Evolutionary conservation across 2,329 filamentous ascomycete species (phyloP).

Genomic region (Coniochaeta sp.): DNA sequence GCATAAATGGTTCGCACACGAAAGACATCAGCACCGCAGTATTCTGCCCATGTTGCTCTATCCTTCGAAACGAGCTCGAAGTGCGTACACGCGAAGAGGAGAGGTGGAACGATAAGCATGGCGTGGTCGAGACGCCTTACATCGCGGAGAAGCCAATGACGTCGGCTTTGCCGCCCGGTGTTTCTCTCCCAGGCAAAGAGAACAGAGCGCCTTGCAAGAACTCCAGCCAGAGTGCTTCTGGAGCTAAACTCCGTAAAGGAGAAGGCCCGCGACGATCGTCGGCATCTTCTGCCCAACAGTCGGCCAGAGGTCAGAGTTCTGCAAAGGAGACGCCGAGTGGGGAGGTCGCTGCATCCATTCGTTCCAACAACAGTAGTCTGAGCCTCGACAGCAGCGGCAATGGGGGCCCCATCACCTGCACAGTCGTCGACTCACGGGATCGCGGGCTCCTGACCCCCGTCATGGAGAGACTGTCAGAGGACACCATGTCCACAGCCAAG

Average conservation of each 20-base stretch:
- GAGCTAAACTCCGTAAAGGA: not conserved
- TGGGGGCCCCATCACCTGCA: not conserved
- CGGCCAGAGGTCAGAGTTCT: not conserved
- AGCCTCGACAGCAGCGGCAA: not conserved
- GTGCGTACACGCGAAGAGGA: conserved; percentile 10
- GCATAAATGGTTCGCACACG: conserved; percentile 9
- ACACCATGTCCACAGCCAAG: not conserved
- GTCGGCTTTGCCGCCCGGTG: not conserved
- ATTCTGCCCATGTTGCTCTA: conserved; percentile 13
- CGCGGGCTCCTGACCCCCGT: not conserved
- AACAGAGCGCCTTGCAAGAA: not conserved
- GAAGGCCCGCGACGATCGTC: not conserved
- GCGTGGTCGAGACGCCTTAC: not conserved
- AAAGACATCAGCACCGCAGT: conserved; percentile 11
- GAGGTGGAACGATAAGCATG: not conserved
- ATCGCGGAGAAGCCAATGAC: not conserved
- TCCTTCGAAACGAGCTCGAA: conserved; percentile 12
- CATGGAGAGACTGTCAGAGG: not conserved
- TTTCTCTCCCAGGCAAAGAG: not conserved
- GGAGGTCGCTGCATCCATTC: not conserved
- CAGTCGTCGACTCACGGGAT: not conserved
- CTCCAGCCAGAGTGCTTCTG: not conserved
- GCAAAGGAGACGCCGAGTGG: not conserved
- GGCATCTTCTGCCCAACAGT: not conserved
- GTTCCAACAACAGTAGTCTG: not conserved